These are phyloP conservation scores for Dothidotthia symphoricarpi DNA, from an alignment of 2,329 filamentous ascomycete species.

Conservation along the genomic window DNA sequence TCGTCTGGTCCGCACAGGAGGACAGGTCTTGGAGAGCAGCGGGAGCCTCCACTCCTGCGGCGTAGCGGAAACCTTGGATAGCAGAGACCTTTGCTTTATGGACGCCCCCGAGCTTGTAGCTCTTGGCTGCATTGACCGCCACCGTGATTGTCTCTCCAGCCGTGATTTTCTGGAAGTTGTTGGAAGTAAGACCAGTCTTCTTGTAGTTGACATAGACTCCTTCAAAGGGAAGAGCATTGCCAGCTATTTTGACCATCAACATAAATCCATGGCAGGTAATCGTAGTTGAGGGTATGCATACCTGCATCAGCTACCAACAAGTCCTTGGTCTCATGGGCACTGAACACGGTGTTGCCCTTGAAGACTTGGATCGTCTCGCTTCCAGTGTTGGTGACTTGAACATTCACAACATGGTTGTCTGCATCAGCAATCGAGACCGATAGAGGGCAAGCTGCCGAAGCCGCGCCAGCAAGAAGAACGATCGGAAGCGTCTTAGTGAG, in stretches of 20 bases:
- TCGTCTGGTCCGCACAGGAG: conserved; percentile 7
- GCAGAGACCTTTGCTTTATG: conserved; percentile 12
- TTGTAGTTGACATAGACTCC: conserved; percentile 17
- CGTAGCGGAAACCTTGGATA: conserved; percentile 11
- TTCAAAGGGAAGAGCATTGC: conserved; percentile 12
- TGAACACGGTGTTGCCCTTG: conserved; percentile 18
- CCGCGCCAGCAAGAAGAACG: conserved; percentile 11
- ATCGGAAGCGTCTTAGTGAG: conserved; percentile 7
- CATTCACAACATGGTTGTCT: conserved; percentile 6
- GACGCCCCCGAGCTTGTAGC: conserved; percentile 14
- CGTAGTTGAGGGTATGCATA: conserved; percentile 1
- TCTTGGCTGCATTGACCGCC: conserved; percentile 15
- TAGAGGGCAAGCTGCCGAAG: conserved; percentile 12
- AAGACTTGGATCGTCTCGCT: conserved; percentile 11
- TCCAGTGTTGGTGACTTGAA: conserved; percentile 10
- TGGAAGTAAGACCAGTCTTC: conserved; percentile 5
- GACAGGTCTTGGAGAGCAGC: conserved; percentile 4
- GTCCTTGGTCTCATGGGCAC: conserved; percentile 14
- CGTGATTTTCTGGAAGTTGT: conserved; percentile 11
- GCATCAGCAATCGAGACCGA: conserved; percentile 7
- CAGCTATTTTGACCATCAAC: conserved; percentile 4
- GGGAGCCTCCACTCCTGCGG: conserved; percentile 8
- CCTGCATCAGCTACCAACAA: conserved; percentile 13
- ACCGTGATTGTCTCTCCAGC: conserved; percentile 14
- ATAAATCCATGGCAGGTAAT: neutral